Percentiles rank a stretch among this genome's conserved stretches.
These are phyloP conservation scores for Gymnopus androsaceus DNA, from an alignment of 1,284 basidiomycete species.

Conservation along the genomic window DNA sequence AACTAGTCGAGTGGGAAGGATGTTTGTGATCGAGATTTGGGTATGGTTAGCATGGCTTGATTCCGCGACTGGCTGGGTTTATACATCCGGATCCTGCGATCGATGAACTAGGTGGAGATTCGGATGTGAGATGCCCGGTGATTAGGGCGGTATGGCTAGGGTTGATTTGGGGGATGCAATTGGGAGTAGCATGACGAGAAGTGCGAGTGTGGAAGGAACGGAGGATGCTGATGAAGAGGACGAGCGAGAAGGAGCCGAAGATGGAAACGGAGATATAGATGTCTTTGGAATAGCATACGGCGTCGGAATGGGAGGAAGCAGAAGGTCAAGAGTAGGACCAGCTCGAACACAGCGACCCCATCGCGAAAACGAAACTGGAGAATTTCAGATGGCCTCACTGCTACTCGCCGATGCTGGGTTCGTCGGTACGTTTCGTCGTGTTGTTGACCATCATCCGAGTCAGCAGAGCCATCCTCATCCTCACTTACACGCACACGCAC, in stretches of 20 bases:
- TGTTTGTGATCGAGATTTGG: too few relatives aligned
- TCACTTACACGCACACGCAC: background rate
- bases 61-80: constrained; percentile 64
- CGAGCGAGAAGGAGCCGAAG: background rate
- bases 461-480: constrained; percentile 13
- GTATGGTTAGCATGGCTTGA: constrained; percentile 63
- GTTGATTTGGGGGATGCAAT: background rate
- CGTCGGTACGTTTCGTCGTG: constrained; percentile 35
- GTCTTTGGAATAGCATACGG: background rate
- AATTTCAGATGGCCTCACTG: background rate
- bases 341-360: background rate
- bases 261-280: background rate
- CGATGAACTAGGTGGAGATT: constrained; percentile 30
- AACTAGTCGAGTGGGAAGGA: too few relatives aligned
- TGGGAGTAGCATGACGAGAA: background rate
- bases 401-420: constrained; percentile 30
- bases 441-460: constrained; percentile 14
- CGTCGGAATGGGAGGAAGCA: background rate
- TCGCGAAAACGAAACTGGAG: background rate
- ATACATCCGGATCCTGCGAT: constrained; percentile 27
- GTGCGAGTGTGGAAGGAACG: background rate
- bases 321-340: background rate
- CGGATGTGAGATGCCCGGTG: constrained; percentile 63
- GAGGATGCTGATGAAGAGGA: background rate
- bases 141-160: constrained; percentile 46